Evolutionary conservation across 2,329 filamentous ascomycete genomes (phyloP), one percentile per base, ranked within the genome.

Genomic region (Apiospora pterosperma): DNA sequence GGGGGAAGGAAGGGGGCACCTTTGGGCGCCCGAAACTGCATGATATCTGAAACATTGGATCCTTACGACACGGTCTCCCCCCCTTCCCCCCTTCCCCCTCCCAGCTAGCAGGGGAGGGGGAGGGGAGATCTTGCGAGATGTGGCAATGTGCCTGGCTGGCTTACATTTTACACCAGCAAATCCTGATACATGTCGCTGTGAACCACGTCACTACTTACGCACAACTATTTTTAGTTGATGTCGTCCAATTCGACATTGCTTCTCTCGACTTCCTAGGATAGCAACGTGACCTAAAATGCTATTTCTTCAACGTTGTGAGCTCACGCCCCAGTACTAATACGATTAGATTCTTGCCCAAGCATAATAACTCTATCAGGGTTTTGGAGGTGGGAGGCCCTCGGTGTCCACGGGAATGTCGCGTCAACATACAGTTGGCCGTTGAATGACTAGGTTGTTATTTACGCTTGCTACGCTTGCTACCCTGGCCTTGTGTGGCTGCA

Each of bases 241-340:
- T 16, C 8, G 28, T 11, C 21, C 4, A 10, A 11, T 55, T 28
- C 38, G 42, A 23, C 38, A 25, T 21, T 23, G 39, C 28, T 42
- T 36, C 39, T 48, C 31, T 36, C 11, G 31, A 44, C 41, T 5
- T 52, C 25, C 28, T n/a, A 12, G 14, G 59, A 36, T 6, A 62
- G 62, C 31, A 25, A 21, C 36, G 14, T 63, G 69, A 68, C 65
- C 39, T 61, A 65, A 68, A 65, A 64, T 36, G 60, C 19, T 36
- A 61, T 34, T n/a, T 4, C 48, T 55, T 25, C n/a, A 19, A 19
- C 10, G 31, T 11, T 52, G 62, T 63, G 19, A 60, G 44, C 25
- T 52, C 14, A 31, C 16, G 25, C 8, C 16, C 16, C 25, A 55
- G 25, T 34, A 55, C n/a, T n/a, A n/a, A n/a, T n/a, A n/a, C n/a